phyloP scores from a whole-genome alignment of 2,329 filamentous ascomycete genomes.

The Lachnellula arida region DNA sequence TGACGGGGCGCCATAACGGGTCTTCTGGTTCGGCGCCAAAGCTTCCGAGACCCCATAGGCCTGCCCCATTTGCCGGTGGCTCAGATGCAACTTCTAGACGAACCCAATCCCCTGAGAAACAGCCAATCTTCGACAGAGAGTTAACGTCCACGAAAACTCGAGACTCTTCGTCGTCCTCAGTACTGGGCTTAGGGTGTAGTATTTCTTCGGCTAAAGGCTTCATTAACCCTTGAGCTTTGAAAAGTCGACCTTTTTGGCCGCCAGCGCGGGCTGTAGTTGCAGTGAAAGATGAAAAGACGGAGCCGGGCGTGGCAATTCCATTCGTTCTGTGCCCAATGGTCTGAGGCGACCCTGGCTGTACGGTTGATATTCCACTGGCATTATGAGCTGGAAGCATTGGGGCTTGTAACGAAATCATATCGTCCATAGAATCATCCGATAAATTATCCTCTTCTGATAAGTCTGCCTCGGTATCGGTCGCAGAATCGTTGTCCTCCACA shows the following conservation, averaged over 20 bases:
- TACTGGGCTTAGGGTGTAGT: constrained; percentile 74
- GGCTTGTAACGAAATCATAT: constrained; percentile 84
- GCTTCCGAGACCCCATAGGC: constrained; percentile 61
- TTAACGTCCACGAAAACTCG: constrained; percentile 87
- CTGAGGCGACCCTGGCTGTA: constrained; percentile 77
- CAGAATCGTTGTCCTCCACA: constrained; percentile 51
- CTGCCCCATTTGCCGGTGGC: constrained; percentile 63
- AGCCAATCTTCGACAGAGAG: constrained; percentile 82
- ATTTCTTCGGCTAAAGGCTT: constrained; percentile 68
- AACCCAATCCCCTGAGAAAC: constrained; percentile 97
- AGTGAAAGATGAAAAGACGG: constrained; percentile 84
- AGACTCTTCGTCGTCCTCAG: constrained; percentile 79
- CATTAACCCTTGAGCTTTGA: constrained; percentile 76
- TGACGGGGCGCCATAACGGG: constrained; percentile 72
- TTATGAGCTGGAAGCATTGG: constrained; percentile 74
- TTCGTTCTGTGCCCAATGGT: constrained; percentile 62
- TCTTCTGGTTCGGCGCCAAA: constrained; percentile 61
- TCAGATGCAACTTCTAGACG: constrained; percentile 74
- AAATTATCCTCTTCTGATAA: constrained; percentile 61
- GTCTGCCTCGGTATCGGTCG: constrained; percentile 59
- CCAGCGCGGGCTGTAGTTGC: constrained; percentile 74
- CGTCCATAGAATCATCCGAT: constrained; percentile 87
- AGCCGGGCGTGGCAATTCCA: constrained; percentile 76
- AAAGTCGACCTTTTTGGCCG: constrained; percentile 69
- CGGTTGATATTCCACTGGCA: constrained; percentile 73